Evolutionary conservation across 2,329 filamentous ascomycete species (phyloP).

Genomic region (Leptoxyphium fumago): DNA sequence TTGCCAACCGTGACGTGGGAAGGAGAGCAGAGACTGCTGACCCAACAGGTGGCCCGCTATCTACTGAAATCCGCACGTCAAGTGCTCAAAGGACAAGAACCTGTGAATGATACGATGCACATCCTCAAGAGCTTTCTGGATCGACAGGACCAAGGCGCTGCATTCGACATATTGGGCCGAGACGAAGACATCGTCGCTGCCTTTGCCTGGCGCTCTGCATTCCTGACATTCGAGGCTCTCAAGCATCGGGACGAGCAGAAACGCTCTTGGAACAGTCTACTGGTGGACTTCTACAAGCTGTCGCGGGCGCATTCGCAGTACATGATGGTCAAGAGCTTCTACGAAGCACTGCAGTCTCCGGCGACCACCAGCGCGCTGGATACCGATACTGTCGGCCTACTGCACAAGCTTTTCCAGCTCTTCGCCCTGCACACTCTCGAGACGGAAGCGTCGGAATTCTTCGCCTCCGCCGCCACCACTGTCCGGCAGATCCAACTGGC

Average conservation of each 20-base stretch:
- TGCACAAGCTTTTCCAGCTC: constrained; percentile 54
- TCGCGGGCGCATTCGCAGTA: constrained; percentile 64
- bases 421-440: constrained; percentile 53
- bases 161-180: constrained; percentile 57
- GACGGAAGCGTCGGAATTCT: constrained; percentile 57
- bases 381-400: constrained; percentile 39
- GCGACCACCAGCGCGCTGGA: constrained; percentile 41
- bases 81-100: constrained; percentile 49
- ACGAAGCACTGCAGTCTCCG: constrained; percentile 47
- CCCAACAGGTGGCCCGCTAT: constrained; percentile 64
- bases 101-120: constrained; percentile 50
- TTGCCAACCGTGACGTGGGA: constrained; percentile 59
- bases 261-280: constrained; percentile 60
- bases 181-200: constrained; percentile 58
- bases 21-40: constrained; percentile 72
- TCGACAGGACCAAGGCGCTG: constrained; percentile 54
- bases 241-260: constrained; percentile 62
- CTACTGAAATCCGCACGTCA: constrained; percentile 60
- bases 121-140: constrained; percentile 51
- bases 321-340: constrained; percentile 67
- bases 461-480: constrained; percentile 52
- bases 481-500: constrained; percentile 59
- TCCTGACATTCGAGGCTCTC: constrained; percentile 60
- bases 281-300: constrained; percentile 66
- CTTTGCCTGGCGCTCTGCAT: constrained; percentile 61